A percentile compares a stretch with the other conserved stretches of the same genome.
phyloP scores from a whole-genome alignment of 208 protist genomes.

The Crithidia sp. region DNA sequence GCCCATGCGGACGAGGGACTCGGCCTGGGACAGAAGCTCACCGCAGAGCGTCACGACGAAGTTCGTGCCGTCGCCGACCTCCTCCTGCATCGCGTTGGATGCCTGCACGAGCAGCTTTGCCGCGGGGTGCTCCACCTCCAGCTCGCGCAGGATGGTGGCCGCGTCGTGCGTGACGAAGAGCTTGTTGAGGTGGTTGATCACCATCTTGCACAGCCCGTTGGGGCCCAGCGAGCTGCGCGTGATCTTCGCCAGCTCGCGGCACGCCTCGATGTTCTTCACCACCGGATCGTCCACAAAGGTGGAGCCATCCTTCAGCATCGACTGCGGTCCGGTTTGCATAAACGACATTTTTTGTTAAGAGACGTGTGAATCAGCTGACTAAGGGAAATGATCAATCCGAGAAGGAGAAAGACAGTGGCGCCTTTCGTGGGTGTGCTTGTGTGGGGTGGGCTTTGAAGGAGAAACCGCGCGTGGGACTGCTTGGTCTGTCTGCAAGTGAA shows the following conservation, averaged over 20 bases:
- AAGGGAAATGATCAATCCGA: no score
- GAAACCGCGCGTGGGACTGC: neutral
- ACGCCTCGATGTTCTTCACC: slow-evolving; percentile 98
- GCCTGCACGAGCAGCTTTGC: slow-evolving; percentile 99
- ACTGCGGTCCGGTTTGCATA: slow-evolving; percentile 86
- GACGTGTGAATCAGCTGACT: slow-evolving; percentile 1
- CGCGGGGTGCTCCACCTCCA: slow-evolving; percentile 99
- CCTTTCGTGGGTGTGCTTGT: neutral
- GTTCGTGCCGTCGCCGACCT: slow-evolving; percentile 99
- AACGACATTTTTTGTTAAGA: slow-evolving; percentile 84
- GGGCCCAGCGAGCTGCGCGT: slow-evolving; percentile 98
- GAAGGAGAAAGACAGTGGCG: no score
- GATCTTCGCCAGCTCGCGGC: slow-evolving; percentile 96
- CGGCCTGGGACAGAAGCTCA: slow-evolving; percentile 98
- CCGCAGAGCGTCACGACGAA: slow-evolving; percentile 98
- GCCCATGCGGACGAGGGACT: slow-evolving; percentile 97
- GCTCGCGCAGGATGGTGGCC: slow-evolving; percentile 99
- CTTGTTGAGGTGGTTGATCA: slow-evolving; percentile 99
- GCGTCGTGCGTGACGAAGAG: slow-evolving; percentile 99
- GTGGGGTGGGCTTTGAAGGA: neutral
- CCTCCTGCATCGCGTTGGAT: slow-evolving; percentile 98
- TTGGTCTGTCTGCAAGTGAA: neutral
- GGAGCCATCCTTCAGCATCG: slow-evolving; percentile 93
- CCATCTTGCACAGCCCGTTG: slow-evolving; percentile 99
- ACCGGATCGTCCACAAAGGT: slow-evolving; percentile 96